Percentiles rank a stretch among this genome's conserved stretches.
These are phyloP conservation scores for Aureobasidium sp. DNA, from an alignment of 2,329 filamentous ascomycete species.

Conservation along the genomic window DNA sequence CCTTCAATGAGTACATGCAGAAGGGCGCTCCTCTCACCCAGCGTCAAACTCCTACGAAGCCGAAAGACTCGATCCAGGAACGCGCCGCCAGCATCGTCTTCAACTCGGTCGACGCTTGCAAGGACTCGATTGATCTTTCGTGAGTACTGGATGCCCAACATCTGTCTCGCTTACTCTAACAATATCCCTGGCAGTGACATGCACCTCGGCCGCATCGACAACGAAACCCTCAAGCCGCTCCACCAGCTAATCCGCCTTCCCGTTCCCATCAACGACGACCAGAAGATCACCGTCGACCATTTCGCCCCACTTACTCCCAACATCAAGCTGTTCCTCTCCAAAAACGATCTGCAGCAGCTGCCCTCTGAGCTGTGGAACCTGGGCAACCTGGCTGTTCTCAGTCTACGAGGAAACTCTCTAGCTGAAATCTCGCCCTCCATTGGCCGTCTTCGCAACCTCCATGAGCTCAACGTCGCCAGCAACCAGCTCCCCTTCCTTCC, in stretches of 20 bases:
- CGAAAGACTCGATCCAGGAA: conserved; percentile 11
- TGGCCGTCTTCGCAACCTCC: conserved; percentile 48
- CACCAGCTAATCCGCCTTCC: conserved; percentile 28
- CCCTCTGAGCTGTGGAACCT: conserved; percentile 56
- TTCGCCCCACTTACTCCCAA: conserved; percentile 52
- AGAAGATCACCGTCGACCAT: conserved; percentile 48
- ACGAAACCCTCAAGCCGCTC: conserved; percentile 50
- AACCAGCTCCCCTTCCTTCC: conserved; percentile 56
- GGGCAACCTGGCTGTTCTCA: conserved; percentile 54
- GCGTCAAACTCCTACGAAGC: neutral
- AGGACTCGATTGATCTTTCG: conserved; percentile 55
- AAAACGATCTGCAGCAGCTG: conserved; percentile 49
- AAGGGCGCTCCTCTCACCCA: conserved; percentile 1
- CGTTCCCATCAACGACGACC: conserved; percentile 16
- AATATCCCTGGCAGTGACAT: conserved; percentile 19
- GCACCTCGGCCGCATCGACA: conserved; percentile 45
- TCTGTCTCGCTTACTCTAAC: neutral
- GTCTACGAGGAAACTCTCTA: conserved; percentile 56
- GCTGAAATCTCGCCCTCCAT: conserved; percentile 53
- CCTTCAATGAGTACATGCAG: conserved; percentile 3
- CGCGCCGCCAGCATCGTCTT: conserved; percentile 20
- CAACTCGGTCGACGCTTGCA: conserved; percentile 42
- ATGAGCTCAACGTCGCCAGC: conserved; percentile 56
- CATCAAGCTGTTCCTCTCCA: conserved; percentile 53
- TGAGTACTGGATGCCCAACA: conserved; percentile 28